Conservation (phyloP, 148 eudicot genomes). For the Rhododendron kiyosumense region DNA sequence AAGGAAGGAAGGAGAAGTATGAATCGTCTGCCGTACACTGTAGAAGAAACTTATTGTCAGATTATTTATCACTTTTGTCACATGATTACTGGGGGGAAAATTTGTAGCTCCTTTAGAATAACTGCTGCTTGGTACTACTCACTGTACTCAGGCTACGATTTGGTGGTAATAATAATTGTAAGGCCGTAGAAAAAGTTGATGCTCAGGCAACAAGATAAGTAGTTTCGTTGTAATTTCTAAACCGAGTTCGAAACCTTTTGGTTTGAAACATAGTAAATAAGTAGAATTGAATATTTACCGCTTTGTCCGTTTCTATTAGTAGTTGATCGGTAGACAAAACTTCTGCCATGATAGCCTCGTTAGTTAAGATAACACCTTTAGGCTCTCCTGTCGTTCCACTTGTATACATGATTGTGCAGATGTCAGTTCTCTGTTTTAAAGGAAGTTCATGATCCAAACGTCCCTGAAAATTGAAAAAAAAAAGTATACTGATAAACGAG, state of each 20-base stretch:
- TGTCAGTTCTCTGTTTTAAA: constrained; percentile 43
- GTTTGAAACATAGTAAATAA: background rate
- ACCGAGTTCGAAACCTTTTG: background rate
- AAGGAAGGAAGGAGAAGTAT: constrained; percentile 91
- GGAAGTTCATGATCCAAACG: constrained; percentile 53
- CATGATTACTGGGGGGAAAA: background rate
- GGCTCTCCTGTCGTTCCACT: constrained; percentile 98
- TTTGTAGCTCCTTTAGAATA: background rate
- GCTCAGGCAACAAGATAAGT: background rate
- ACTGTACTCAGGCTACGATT: background rate
- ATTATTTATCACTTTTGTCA: background rate
- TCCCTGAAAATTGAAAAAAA: constrained; percentile 71
- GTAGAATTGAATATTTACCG: constrained; percentile 25
- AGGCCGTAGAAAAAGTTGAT: background rate
- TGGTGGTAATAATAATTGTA: background rate
- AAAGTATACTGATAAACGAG: background rate
- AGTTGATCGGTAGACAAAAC: constrained; percentile 63
- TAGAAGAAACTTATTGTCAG: constrained; percentile 9
- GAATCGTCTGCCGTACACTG: constrained; percentile 63
- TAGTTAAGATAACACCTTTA: constrained; percentile 81
- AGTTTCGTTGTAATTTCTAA: background rate
- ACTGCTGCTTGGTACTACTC: background rate
- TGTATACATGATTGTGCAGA: constrained; percentile 91
- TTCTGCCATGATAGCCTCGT: constrained; percentile 57
- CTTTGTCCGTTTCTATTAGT: constrained; percentile 59